Base-by-base conservation (phyloP, 1,139 yeast species). In the Suhomyces terraborum region DNA sequence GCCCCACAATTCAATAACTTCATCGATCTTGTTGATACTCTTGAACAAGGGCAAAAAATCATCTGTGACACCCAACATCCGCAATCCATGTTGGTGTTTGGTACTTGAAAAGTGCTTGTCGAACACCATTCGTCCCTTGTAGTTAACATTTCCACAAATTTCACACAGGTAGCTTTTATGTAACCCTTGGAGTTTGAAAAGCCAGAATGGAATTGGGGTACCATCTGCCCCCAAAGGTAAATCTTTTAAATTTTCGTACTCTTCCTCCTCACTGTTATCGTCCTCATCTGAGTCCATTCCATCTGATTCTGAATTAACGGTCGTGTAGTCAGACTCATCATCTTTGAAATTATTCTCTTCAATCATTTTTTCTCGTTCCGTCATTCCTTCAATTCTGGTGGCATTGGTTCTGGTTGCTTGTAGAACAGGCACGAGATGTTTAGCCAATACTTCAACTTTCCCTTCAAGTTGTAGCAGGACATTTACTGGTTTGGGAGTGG, bases 171-270 rank as follows among this genome's bases (percentile, higher is more conserved):
- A 88, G 38, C 77, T 79, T 39, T 79, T 77, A 43, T 87, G 88
- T 9, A 91, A 69, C 0, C 98, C 98, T 54, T 88, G 93, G 25
- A 89, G 69, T 59, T 91, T 93, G 73, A 82, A 91, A 21, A 93
- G 67, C 99, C 99, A 93, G 45, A 74, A 80, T 1, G 98, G 98
- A 28, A 93, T 88, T 0, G 98, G 97, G 30, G 77, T 77, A 0
- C 98, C 98, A 61, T 91, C 96, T 25, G 88, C 77, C 0, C 96
- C 98, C 1, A 88, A 49, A 0, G 96, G 96, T 41, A 88, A 62
- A 46, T 84, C 80, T 42, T 80, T 69, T 44, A 34, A 35, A 28
- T 38, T 40, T 43, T 58, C 56, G 10, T 54, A 56, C 36, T 59
- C 65, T 17, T 56, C 61, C 14, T 61, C 64, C 12, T 55, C 56